phyloP scores from a whole-genome alignment of 768 basidiomycete genomes.

The Phlebiopsis gigantea region DNA sequence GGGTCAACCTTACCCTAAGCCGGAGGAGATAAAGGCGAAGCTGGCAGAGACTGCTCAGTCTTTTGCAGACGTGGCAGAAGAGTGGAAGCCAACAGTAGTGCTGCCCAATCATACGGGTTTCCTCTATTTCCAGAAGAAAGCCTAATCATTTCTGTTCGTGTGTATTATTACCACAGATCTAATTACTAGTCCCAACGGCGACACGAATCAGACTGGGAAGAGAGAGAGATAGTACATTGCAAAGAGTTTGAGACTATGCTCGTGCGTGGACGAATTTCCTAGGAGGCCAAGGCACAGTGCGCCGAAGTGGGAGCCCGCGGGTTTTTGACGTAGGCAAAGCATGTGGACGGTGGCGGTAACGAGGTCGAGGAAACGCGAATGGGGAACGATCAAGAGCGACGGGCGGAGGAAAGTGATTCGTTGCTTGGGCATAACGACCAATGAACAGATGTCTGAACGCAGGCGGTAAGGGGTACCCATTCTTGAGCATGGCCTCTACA shows the following conservation, averaged over 20 bases:
- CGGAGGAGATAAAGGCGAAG: conserved; percentile 37
- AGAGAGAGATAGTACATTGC: neutral
- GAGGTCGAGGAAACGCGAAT: neutral
- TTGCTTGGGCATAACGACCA: conserved; percentile 21
- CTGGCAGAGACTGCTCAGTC: conserved; percentile 36
- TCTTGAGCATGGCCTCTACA: conserved; percentile 32
- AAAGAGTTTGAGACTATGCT: conserved; percentile 21
- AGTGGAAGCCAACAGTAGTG: conserved; percentile 44
- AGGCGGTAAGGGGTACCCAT: conserved; percentile 36
- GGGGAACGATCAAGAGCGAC: neutral
- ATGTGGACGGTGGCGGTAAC: conserved; percentile 13
- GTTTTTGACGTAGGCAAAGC: conserved; percentile 25
- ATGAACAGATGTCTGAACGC: conserved; percentile 36
- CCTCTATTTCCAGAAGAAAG: conserved; percentile 40
- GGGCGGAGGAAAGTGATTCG: neutral
- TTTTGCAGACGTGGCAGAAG: conserved; percentile 46
- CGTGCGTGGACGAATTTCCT: conserved; percentile 15
- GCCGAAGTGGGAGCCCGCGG: conserved; percentile 30
- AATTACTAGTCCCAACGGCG: too few species aligned
- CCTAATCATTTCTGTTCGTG: conserved; percentile 1
- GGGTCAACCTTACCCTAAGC: conserved; percentile 29
- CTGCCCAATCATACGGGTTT: conserved; percentile 29
- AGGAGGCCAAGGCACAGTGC: neutral
- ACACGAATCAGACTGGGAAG: neutral
- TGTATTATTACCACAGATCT: neutral